phyloP scores from a whole-genome alignment of 139 green algal species.

The Coelastrella sp. region DNA sequence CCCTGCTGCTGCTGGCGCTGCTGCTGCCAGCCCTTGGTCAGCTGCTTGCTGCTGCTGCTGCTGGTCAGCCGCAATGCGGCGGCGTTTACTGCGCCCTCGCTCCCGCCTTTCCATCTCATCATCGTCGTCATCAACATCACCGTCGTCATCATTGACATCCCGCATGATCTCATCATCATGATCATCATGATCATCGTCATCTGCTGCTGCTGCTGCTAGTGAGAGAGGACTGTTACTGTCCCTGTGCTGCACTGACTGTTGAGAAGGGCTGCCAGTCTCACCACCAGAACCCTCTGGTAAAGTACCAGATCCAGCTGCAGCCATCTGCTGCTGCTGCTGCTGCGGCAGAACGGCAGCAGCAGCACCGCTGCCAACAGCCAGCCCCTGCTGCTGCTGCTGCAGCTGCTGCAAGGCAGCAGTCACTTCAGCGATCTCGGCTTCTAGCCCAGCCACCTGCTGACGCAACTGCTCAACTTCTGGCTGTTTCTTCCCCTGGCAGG shows the following conservation, averaged over 20 bases:
- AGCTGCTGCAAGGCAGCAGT: constrained; percentile 6
- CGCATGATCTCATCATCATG: constrained; percentile 35
- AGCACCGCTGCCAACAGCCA: not conserved
- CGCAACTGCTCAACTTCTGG: constrained; percentile 33
- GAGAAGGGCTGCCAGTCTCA: not conserved
- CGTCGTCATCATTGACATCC: constrained; percentile 3
- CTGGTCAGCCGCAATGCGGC: not conserved
- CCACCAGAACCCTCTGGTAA: no score
- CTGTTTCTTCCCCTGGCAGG: constrained; percentile 52
- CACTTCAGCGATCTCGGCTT: constrained; percentile 45
- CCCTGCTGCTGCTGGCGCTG: constrained; percentile 3
- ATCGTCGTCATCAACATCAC: constrained; percentile 30
- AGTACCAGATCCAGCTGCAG: not conserved
- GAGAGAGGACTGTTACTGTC: not conserved
- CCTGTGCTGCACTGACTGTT: not conserved
- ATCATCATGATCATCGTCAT: not conserved
- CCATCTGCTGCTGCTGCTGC: constrained; percentile 22
- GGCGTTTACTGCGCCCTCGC: not conserved
- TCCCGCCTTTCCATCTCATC: constrained; percentile 41
- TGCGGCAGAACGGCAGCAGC: constrained; percentile 5
- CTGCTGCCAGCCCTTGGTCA: not conserved
- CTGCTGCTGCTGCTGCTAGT: not conserved
- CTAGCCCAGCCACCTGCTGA: constrained; percentile 50
- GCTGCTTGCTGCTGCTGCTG: not conserved
- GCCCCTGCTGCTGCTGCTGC: constrained; percentile 11